phyloP scores from a whole-genome alignment of 1,139 yeast genomes.

The Magnusiomyces paraingens region DNA sequence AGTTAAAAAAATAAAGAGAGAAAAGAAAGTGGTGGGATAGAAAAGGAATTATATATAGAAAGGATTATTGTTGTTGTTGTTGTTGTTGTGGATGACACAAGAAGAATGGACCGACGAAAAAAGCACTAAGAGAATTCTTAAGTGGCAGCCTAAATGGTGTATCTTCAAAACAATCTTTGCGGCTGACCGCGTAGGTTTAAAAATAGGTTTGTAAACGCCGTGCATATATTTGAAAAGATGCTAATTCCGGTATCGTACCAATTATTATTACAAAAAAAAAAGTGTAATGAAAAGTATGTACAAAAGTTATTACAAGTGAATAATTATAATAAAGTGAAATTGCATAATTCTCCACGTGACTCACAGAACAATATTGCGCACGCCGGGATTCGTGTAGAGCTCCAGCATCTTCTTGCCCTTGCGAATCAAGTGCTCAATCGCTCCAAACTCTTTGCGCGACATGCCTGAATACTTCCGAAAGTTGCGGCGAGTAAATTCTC shows the following conservation, averaged over 20 bases:
- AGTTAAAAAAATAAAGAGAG: no score
- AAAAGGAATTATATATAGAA: no score
- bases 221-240: not conserved
- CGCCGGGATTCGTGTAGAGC: slow-evolving; percentile 48
- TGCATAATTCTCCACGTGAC: no score
- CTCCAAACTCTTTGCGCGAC: slow-evolving; percentile 73
- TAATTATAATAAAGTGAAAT: no score
- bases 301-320: not conserved
- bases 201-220: not conserved
- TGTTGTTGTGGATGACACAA: no score
- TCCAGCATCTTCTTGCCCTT: slow-evolving; percentile 69
- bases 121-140: no score
- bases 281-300: not conserved
- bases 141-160: no score
- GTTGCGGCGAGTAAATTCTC: slow-evolving; percentile 44
- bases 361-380: slow-evolving; percentile 25
- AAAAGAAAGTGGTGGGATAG: no score
- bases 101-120: no score
- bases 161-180: no score
- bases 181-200: no score
- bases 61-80: no score
- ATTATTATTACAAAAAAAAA: not conserved
- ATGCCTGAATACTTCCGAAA: slow-evolving; percentile 54
- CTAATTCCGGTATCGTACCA: not conserved
- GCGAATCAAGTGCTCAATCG: slow-evolving; percentile 79